Percentiles rank a stretch among this genome's conserved stretches.
Conservation (phyloP, 106 monocot species). For the Amphibolis antarctica region DNA sequence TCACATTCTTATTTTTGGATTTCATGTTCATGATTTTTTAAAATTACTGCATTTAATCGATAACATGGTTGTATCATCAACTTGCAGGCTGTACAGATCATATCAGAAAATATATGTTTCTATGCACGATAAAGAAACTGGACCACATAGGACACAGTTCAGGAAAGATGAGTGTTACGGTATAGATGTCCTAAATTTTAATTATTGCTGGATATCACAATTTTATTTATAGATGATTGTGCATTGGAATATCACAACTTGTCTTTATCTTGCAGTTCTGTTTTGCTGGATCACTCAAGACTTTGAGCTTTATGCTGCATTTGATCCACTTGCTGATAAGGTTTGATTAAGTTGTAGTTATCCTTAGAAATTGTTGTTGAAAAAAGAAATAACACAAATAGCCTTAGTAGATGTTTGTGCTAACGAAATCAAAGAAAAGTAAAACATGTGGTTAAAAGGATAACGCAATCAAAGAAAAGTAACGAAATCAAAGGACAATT, state of each 20-base stretch:
- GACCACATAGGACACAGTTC: slow-evolving; percentile 88
- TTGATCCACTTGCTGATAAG: slow-evolving; percentile 95
- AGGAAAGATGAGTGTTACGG: slow-evolving; percentile 90
- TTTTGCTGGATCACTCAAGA: slow-evolving; percentile 95
- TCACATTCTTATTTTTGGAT: neutral
- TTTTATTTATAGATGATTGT: too few relatives aligned
- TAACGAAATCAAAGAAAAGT: too few relatives aligned
- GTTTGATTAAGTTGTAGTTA: slow-evolving; percentile 17
- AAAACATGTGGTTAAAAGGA: too few relatives aligned
- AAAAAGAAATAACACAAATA: too few relatives aligned
- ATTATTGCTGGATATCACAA: too few relatives aligned
- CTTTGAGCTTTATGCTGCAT: slow-evolving; percentile 95
- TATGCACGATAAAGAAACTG: slow-evolving; percentile 86
- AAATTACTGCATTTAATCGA: neutral
- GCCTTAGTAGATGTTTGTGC: too few relatives aligned
- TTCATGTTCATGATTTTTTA: neutral
- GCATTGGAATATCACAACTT: too few relatives aligned
- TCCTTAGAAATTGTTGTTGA: too few relatives aligned
- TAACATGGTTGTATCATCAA: neutral
- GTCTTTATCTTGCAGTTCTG: slow-evolving; percentile 44
- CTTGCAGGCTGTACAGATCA: slow-evolving; percentile 72
- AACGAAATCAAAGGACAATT: too few relatives aligned
- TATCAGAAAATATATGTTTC: slow-evolving; percentile 81
- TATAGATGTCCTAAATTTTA: slow-evolving; percentile 8
- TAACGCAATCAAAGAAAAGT: too few relatives aligned